These are phyloP conservation scores for Penicillium decumbens DNA, from an alignment of 2,329 filamentous ascomycete genomes.

Conservation along the genomic window DNA sequence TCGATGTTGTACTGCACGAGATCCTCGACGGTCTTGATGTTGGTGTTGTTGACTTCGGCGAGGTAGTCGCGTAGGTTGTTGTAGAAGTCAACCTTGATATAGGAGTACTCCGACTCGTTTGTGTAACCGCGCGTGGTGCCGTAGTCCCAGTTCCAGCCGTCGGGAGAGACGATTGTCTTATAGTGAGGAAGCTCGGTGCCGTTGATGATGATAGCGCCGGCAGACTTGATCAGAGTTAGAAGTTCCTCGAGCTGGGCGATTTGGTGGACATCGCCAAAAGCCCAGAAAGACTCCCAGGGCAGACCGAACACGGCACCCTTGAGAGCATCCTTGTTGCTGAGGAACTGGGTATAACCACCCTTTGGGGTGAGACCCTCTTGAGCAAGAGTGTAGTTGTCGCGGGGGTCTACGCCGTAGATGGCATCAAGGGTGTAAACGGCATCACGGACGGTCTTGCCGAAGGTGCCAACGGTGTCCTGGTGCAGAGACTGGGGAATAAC, in stretches of 20 bases:
- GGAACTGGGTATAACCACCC: constrained; percentile 55
- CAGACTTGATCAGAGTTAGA: constrained; percentile 52
- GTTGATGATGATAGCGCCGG: constrained; percentile 65
- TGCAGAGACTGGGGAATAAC: constrained; percentile 63
- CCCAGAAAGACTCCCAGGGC: constrained; percentile 69
- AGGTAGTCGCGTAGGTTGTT: constrained; percentile 63
- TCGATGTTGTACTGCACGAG: constrained; percentile 61
- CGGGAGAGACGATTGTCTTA: constrained; percentile 57
- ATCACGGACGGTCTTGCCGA: constrained; percentile 66
- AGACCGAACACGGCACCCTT: constrained; percentile 63
- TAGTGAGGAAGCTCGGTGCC: constrained; percentile 63
- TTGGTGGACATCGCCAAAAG: constrained; percentile 55
- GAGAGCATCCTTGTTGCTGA: constrained; percentile 53
- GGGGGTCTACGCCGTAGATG: constrained; percentile 60
- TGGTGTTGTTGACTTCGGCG: constrained; percentile 57
- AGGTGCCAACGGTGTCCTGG: constrained; percentile 65
- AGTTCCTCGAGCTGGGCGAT: constrained; percentile 50
- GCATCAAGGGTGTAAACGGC: constrained; percentile 62
- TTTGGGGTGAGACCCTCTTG: constrained; percentile 53
- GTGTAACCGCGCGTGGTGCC: constrained; percentile 57
- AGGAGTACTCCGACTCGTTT: constrained; percentile 71
- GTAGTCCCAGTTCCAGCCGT: constrained; percentile 72
- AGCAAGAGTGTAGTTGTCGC: constrained; percentile 62
- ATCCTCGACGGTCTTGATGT: constrained; percentile 57
- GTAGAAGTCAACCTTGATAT: constrained; percentile 61